phyloP scores from a whole-genome alignment of 306 rosid genomes.

The Potentilla sterilis region DNA sequence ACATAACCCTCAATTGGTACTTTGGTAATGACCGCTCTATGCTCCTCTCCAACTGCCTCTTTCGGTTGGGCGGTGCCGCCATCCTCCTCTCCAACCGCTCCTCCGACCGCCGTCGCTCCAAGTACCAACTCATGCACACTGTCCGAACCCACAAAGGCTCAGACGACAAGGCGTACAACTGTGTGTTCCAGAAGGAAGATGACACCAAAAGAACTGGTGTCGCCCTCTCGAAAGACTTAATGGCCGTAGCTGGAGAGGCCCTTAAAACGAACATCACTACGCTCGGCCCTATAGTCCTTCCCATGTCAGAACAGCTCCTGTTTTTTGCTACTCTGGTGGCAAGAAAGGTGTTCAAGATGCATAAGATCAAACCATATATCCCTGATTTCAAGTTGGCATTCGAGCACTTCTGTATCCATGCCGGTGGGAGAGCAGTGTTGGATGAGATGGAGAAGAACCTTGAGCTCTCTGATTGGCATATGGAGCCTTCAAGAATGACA shows the following conservation, averaged over 20 bases:
- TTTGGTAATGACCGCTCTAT: slow-evolving; percentile 81
- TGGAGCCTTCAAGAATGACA: slow-evolving; percentile 97
- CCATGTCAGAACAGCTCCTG: slow-evolving; percentile 80
- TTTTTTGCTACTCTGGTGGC: slow-evolving; percentile 60
- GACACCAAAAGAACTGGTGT: slow-evolving; percentile 54
- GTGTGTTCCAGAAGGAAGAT: slow-evolving; percentile 79
- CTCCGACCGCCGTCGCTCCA: slow-evolving; percentile 48
- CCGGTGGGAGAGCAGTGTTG: slow-evolving; percentile 81
- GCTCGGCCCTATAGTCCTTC: slow-evolving; percentile 77
- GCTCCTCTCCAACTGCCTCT: slow-evolving; percentile 85
- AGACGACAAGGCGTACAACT: slow-evolving; percentile 54
- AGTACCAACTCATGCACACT: slow-evolving; percentile 74
- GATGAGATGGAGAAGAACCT: slow-evolving; percentile 81
- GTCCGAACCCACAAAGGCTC: slow-evolving; percentile 83
- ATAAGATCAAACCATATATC: slow-evolving; percentile 64
- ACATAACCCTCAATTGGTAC: slow-evolving; percentile 87
- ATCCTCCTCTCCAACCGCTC: slow-evolving; percentile 66
- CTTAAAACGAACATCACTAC: slow-evolving; percentile 86
- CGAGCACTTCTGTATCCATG: slow-evolving; percentile 85
- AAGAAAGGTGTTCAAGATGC: slow-evolving; percentile 56
- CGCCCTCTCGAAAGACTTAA: slow-evolving; percentile 70
- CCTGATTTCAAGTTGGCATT: slow-evolving; percentile 87
- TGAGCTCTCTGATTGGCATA: slow-evolving; percentile 71
- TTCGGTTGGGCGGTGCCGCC: slow-evolving; percentile 87
- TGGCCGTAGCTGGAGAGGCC: slow-evolving; percentile 88